Evolutionary conservation across 257 asterid genomes (phyloP).

Genomic region (Thymus quinquecostatus): DNA sequence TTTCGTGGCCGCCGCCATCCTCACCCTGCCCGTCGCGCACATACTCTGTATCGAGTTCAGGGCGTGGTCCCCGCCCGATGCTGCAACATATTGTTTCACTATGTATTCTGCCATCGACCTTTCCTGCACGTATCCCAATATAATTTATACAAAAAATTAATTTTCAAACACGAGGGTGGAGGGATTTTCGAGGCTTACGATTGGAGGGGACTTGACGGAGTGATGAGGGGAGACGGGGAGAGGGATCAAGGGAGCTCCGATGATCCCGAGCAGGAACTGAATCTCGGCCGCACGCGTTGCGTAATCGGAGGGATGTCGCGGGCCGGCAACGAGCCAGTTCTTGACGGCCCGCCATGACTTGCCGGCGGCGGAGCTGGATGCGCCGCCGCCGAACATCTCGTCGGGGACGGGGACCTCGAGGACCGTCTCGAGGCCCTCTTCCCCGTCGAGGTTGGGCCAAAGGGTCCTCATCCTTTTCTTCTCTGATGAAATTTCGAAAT

Average conservation of each 20-base stretch:
- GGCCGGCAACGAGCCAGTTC: conserved; percentile 45
- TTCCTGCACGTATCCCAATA: conserved; percentile 41
- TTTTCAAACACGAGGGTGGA: neutral
- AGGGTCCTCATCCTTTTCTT: conserved; percentile 54
- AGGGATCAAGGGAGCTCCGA: conserved; percentile 71
- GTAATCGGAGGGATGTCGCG: conserved; percentile 38
- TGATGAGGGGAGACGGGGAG: conserved; percentile 33
- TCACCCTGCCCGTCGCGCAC: conserved; percentile 44
- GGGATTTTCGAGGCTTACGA: conserved; percentile 39
- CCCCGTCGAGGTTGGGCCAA: conserved; percentile 65
- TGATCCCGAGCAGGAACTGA: conserved; percentile 65
- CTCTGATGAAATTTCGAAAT: too few relatives aligned
- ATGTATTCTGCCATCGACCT: conserved; percentile 67
- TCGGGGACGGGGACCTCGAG: conserved; percentile 79
- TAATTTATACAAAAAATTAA: too few relatives aligned
- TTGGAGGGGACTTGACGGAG: conserved; percentile 52
- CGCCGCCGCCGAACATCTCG: conserved; percentile 45
- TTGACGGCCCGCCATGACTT: conserved; percentile 54
- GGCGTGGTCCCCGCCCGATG: conserved; percentile 46
- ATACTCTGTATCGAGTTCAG: conserved; percentile 33
- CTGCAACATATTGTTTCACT: conserved; percentile 63
- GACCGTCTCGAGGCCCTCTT: conserved; percentile 69
- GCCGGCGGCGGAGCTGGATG: conserved; percentile 30
- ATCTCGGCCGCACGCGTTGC: conserved; percentile 46
- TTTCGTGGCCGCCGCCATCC: conserved; percentile 37